phyloP scores from a whole-genome alignment of 139 green algal species.

The Chlamydomonas eustigma region DNA sequence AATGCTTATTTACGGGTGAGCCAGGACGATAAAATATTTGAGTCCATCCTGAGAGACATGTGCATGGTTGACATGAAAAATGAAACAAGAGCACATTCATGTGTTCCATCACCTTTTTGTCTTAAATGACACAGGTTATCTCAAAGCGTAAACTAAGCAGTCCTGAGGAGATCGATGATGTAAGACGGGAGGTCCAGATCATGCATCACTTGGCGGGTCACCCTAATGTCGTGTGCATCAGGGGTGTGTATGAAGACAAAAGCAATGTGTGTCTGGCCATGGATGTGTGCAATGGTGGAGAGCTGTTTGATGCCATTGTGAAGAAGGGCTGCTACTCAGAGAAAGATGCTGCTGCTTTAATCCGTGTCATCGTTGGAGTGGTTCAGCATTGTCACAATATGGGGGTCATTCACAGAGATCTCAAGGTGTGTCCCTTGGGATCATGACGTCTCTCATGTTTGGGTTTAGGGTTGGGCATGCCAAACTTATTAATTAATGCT shows the following conservation, averaged over 20 bases:
- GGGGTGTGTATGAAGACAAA: conserved; percentile 78
- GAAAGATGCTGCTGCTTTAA: conserved; percentile 52
- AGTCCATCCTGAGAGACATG: too few relatives aligned
- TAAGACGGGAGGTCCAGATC: conserved; percentile 87
- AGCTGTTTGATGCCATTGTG: conserved; percentile 97
- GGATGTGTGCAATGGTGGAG: conserved; percentile 86
- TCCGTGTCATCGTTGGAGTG: conserved; percentile 75
- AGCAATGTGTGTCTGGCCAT: conserved; percentile 85
- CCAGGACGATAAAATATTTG: too few relatives aligned
- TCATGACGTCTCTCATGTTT: neutral
- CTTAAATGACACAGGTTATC: conserved; percentile 66
- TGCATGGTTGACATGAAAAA: too few relatives aligned
- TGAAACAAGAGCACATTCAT: too few relatives aligned
- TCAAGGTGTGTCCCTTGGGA: conserved; percentile 47
- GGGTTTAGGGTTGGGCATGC: neutral
- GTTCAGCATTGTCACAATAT: conserved; percentile 89
- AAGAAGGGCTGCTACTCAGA: conserved; percentile 82
- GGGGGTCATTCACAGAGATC: conserved; percentile 83
- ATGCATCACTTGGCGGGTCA: conserved; percentile 60
- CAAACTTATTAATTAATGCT: neutral
- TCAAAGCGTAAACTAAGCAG: conserved; percentile 86
- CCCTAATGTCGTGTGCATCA: conserved; percentile 47
- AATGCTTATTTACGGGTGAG: too few relatives aligned
- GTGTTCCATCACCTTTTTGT: neutral
- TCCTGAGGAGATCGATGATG: conserved; percentile 91